Evolutionary conservation across 2,329 filamentous ascomycete genomes (phyloP), one percentile per base, ranked within the genome.

Genomic region (Sclerotinia minor): DNA sequence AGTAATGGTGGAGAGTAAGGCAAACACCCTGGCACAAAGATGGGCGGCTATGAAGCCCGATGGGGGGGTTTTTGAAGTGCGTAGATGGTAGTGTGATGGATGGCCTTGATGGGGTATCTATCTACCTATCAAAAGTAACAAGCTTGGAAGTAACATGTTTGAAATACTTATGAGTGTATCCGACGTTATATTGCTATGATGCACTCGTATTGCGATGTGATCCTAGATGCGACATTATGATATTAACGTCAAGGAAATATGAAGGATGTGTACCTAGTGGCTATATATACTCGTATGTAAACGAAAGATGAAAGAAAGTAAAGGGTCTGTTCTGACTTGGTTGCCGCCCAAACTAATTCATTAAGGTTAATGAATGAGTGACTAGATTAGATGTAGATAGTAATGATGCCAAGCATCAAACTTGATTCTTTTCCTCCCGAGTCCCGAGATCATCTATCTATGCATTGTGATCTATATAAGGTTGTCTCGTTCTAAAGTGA

Each of bases 11-110:
- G 26, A 61, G 64, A 24, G 19, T 49, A 41, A 29, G 24, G 55
- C 47, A 53, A 61, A 67, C 13, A 52, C n/a, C 64, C 32, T 50
- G 55, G 44, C 19, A 67, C 24, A 26, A 61, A 52, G 35, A 50
- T 61, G 64, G 64, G 64, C 64, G 64, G 64, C 38, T 67, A 67
- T 35, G 55, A 61, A 41, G 47, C 44, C 53, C 24, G 55, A 60
- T 47, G 53, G 11, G 29, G 29, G 21, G 53, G 2, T 19, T 41
- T 41, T 41, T 15, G 38, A 41, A 15, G 13, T 13, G 38, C 13
- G 38, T 15, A 13, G 38, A 41, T 13, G 9, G 13, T 41, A 13
- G 38, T 41, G 38, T 15, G 38, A 29, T 15, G 38, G 38, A 41
- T 17, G 13, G 38, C 13, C 38, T 9, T 52, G 44, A 29, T 45